phyloP scores from a whole-genome alignment of 1,139 yeast species.

The Candida glucosophila region DNA sequence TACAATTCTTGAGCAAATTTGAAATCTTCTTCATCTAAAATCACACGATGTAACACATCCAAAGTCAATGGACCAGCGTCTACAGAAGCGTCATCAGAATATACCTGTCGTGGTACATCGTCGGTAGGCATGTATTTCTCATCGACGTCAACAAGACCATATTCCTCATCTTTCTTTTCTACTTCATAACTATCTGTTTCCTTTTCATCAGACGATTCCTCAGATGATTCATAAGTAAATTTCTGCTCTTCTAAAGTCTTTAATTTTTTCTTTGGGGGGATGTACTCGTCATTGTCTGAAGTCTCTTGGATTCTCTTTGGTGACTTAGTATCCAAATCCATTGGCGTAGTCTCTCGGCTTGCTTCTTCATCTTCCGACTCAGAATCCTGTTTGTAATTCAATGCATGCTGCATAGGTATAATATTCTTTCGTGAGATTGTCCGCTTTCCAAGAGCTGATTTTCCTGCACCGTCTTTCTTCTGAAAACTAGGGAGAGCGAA shows the following conservation, averaged over 20 bases:
- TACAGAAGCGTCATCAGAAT: conserved; percentile 27
- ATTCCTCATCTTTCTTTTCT: conserved; percentile 8
- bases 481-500: conserved; percentile 40
- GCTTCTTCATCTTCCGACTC: conserved; percentile 39
- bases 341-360: conserved; percentile 36
- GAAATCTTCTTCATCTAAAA: conserved; percentile 74
- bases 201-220: conserved; percentile 27
- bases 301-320: conserved; percentile 24
- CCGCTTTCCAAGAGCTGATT: conserved; percentile 4
- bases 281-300: conserved; percentile 16
- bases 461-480: conserved; percentile 22
- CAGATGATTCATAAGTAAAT: conserved; percentile 22
- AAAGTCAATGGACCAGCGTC: conserved; percentile 31
- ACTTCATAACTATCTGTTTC: conserved; percentile 7
- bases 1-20: conserved; percentile 41
- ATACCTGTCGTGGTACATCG: conserved; percentile 42
- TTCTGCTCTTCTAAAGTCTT: conserved; percentile 14
- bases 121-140: conserved; percentile 37
- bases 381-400: conserved; percentile 44
- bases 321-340: conserved; percentile 21
- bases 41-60: conserved; percentile 39
- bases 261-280: conserved; percentile 10
- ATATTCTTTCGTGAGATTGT: conserved; percentile 17
- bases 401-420: conserved; percentile 67
- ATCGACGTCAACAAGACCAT: conserved; percentile 22